Evolutionary conservation across 106 monocot genomes (phyloP).

Genomic region (Gastrodia elata): DNA sequence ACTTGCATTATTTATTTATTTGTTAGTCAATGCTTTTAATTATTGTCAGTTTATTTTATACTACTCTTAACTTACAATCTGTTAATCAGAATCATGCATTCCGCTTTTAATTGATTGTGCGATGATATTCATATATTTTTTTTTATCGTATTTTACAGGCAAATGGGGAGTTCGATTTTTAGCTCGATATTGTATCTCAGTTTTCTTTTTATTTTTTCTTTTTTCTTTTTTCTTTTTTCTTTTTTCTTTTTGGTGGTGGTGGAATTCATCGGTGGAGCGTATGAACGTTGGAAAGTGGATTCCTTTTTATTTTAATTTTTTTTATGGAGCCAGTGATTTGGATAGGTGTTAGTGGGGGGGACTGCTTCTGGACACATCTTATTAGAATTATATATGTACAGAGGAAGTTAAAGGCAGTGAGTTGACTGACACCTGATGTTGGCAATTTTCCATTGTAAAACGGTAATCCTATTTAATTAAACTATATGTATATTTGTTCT

Average conservation of each 20-base stretch:
- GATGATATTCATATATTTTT: background rate
- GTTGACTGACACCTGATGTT: background rate
- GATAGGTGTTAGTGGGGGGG: background rate
- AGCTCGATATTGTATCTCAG: background rate
- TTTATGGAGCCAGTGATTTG: background rate
- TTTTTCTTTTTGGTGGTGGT: too few species aligned
- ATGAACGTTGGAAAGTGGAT: background rate
- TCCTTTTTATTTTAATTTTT: too few species aligned
- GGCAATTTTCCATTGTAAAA: constrained; percentile 1
- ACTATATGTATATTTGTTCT: background rate
- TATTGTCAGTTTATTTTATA: too few species aligned
- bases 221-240: too few species aligned
- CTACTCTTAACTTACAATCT: too few species aligned
- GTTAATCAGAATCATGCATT: too few species aligned
- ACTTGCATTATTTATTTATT: too few species aligned
- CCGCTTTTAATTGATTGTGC: too few species aligned
- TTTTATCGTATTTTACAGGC: background rate
- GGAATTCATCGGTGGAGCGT: background rate
- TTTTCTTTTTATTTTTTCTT: background rate
- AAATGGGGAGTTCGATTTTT: constrained; percentile 7
- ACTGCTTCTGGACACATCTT: background rate
- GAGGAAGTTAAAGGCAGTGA: background rate
- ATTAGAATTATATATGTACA: background rate
- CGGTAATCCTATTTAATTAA: background rate
- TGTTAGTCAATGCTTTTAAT: too few species aligned